These are phyloP conservation scores for Blumeriella jaapii DNA, from an alignment of 2,329 filamentous ascomycete genomes.

Conservation along the genomic window DNA sequence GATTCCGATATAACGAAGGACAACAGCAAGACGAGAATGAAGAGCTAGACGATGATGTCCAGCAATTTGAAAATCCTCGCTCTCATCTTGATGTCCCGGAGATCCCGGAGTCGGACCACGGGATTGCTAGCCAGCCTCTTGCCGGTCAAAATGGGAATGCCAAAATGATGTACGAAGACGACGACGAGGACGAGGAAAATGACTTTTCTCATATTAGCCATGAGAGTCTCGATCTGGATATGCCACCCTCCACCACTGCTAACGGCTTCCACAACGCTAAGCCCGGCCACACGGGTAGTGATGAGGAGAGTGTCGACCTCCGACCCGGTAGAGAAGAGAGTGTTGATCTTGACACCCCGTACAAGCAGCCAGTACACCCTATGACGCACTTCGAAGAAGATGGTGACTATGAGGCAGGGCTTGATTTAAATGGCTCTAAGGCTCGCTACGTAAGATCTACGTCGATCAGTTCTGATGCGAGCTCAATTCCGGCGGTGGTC, in stretches of 20 bases:
- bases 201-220: slow-evolving; percentile 3
- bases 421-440: not conserved
- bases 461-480: slow-evolving; percentile 1
- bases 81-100: slow-evolving; percentile 1
- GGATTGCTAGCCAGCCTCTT: not conserved
- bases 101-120: not conserved
- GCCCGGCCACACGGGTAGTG: not conserved
- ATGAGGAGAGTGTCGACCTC: not conserved
- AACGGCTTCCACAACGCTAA: slow-evolving; percentile 1
- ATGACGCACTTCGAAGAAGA: not conserved
- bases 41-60: not conserved
- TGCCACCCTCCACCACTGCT: not conserved
- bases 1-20: too few relatives aligned
- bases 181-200: slow-evolving; percentile 1
- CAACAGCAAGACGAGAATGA: too few relatives aligned
- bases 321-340: not conserved
- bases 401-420: not conserved
- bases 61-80: not conserved
- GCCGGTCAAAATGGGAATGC: not conserved
- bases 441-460: not conserved
- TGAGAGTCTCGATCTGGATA: slow-evolving; percentile 4
- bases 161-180: not conserved
- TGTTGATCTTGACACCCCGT: not conserved
- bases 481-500: not conserved
- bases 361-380: not conserved